Percentiles rank a stretch among this genome's conserved stretches.
Evolutionary conservation across 208 protist genomes (phyloP).

Genomic region (Leishmania arabica): DNA sequence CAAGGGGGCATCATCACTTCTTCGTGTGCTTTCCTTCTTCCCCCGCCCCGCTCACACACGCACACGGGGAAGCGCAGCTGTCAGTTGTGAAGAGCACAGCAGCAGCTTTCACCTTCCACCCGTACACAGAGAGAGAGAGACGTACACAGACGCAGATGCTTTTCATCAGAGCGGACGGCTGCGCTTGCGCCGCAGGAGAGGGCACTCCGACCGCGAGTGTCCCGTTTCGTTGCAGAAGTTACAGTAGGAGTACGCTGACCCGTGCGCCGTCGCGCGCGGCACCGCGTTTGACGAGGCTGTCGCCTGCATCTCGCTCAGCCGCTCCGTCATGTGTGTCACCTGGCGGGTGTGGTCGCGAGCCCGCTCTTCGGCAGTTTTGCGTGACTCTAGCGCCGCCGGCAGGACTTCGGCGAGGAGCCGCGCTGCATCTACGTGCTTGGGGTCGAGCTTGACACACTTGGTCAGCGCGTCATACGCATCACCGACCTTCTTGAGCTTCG

Average conservation of each 20-base stretch:
- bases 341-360: slow-evolving; percentile 38
- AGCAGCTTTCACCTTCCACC: background rate
- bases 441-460: slow-evolving; percentile 62
- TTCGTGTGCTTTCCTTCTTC: background rate
- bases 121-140: background rate
- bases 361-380: slow-evolving; percentile 56
- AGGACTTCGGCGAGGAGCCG: slow-evolving; percentile 49
- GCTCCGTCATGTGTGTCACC: slow-evolving; percentile 23
- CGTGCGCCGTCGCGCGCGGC: slow-evolving; percentile 41
- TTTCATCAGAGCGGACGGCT: slow-evolving; percentile 25
- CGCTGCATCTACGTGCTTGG: slow-evolving; percentile 47
- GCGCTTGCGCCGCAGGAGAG: slow-evolving; percentile 68
- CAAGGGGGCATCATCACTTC: background rate
- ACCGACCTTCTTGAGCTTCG: slow-evolving; percentile 44
- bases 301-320: slow-evolving; percentile 39
- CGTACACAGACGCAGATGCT: background rate
- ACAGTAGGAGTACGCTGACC: slow-evolving; percentile 74
- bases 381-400: slow-evolving; percentile 32
- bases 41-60: background rate
- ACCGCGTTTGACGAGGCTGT: background rate
- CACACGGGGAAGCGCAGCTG: background rate
- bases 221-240: slow-evolving; percentile 84
- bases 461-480: slow-evolving; percentile 57
- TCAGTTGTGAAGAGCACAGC: background rate
- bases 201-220: slow-evolving; percentile 73